Conservation (phyloP, 345 rosid genomes). For the Pistacia vera region DNA sequence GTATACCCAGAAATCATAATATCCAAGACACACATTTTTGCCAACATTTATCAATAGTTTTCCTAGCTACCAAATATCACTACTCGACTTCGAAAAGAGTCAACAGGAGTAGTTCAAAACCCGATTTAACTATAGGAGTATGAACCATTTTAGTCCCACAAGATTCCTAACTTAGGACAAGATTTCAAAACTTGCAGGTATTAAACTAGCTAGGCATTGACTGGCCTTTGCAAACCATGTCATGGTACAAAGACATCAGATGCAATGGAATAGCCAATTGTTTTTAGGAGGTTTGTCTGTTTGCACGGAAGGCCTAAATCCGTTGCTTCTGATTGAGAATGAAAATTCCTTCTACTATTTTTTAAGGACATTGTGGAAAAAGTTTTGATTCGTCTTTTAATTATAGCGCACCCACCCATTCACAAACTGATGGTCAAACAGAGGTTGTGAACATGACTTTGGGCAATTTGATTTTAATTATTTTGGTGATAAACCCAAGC, state of each 20-base stretch:
- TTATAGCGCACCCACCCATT: too few species aligned
- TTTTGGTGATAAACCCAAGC: too few species aligned
- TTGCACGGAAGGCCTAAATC: too few species aligned
- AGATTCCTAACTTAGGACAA: constrained; percentile 30
- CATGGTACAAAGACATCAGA: constrained; percentile 38
- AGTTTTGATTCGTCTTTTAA: too few species aligned
- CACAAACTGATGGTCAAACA: too few species aligned
- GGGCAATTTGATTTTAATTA: not conserved
- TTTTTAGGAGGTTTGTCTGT: too few species aligned
- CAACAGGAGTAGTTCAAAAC: constrained; percentile 30
- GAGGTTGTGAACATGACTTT: too few species aligned
- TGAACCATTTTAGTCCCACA: constrained; percentile 50
- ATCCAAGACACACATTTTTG: constrained; percentile 20
- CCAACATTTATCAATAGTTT: constrained; percentile 74
- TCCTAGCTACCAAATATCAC: constrained; percentile 47
- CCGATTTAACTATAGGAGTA: constrained; percentile 23
- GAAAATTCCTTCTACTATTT: too few species aligned
- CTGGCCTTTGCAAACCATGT: constrained; percentile 48
- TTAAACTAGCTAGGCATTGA: constrained; percentile 67
- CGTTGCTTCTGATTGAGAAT: too few species aligned
- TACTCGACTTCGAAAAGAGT: constrained; percentile 54
- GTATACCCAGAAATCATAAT: too few species aligned
- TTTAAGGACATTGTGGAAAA: too few species aligned
- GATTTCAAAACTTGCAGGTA: constrained; percentile 76
- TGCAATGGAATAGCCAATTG: too few species aligned